Evolutionary conservation across 805 yeast species (phyloP).

Genomic region (Wickerhamiella alocasiicola): DNA sequence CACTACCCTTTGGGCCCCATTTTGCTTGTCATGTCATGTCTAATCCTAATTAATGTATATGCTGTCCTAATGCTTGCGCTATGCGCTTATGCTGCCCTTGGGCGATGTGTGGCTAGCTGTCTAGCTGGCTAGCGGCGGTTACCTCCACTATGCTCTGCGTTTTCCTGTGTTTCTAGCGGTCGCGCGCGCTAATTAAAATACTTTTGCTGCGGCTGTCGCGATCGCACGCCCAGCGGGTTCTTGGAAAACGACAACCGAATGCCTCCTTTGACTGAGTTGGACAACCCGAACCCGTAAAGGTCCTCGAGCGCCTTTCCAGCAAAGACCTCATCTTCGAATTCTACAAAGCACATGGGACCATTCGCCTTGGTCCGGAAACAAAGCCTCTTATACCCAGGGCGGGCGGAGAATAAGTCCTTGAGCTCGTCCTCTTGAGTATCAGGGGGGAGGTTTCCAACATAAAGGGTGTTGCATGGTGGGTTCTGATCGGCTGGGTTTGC

Average conservation of each 20-base stretch:
- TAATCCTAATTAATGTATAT: too few relatives aligned
- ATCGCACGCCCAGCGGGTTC: slow-evolving; percentile 94
- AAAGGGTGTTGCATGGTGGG: slow-evolving; percentile 95
- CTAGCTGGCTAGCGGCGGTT: too few relatives aligned
- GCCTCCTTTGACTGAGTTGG: slow-evolving; percentile 85
- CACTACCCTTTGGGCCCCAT: too few relatives aligned
- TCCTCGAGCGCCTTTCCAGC: slow-evolving; percentile 93
- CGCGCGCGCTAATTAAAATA: slow-evolving; percentile 10
- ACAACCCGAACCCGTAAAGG: slow-evolving; percentile 81
- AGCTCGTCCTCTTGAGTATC: slow-evolving; percentile 92
- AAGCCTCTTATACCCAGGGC: slow-evolving; percentile 82
- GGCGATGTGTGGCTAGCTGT: too few relatives aligned
- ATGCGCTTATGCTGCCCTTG: too few relatives aligned
- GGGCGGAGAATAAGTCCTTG: slow-evolving; percentile 73
- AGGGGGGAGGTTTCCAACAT: slow-evolving; percentile 94
- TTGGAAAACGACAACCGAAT: slow-evolving; percentile 87
- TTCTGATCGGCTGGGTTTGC: slow-evolving; percentile 98
- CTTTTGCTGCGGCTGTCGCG: slow-evolving; percentile 25
- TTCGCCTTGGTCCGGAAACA: slow-evolving; percentile 76
- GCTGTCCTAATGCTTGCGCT: too few relatives aligned
- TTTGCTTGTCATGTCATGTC: too few relatives aligned
- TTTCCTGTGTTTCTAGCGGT: not conserved
- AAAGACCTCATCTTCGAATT: slow-evolving; percentile 87
- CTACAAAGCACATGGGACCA: slow-evolving; percentile 99
- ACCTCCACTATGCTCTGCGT: too few relatives aligned